Evolutionary conservation across 2,329 filamentous ascomycete species (phyloP).

Genomic region (Fusarium tjaetaba): DNA sequence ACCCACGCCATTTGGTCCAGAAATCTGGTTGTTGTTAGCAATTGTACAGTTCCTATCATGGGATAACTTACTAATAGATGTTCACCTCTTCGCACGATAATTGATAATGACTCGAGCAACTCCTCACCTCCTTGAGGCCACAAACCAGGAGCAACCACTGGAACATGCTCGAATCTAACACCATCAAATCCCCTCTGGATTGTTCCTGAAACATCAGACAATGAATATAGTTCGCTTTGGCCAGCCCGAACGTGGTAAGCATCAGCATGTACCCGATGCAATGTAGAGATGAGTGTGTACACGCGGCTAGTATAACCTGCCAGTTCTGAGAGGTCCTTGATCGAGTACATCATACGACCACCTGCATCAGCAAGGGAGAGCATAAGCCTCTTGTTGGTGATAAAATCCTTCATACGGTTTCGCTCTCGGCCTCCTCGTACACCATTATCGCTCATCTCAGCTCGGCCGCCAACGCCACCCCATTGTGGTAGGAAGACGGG

Average conservation of each 20-base stretch:
- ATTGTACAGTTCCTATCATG: background rate
- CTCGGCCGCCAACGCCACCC: conserved; percentile 81
- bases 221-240: conserved; percentile 83
- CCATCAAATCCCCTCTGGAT: conserved; percentile 95
- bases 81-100: conserved; percentile 90
- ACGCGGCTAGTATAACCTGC: conserved; percentile 96
- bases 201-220: conserved; percentile 92
- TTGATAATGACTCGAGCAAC: conserved; percentile 85
- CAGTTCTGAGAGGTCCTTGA: conserved; percentile 96
- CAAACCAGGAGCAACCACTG: conserved; percentile 86
- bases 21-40: conserved; percentile 65
- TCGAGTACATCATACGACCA: conserved; percentile 99
- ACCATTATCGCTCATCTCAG: conserved; percentile 68
- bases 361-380: conserved; percentile 95
- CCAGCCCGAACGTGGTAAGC: conserved; percentile 78
- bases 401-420: conserved; percentile 96
- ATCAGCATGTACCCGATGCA: conserved; percentile 91
- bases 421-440: conserved; percentile 73
- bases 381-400: conserved; percentile 99
- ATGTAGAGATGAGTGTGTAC: conserved; percentile 92
- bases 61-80: conserved; percentile 75
- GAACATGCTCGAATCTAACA: conserved; percentile 91
- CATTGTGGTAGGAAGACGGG: conserved; percentile 95
- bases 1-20: conserved; percentile 92
- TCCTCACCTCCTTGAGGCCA: conserved; percentile 94